These are phyloP conservation scores for Suillus discolor DNA, from an alignment of 768 basidiomycete species.

Conservation along the genomic window DNA sequence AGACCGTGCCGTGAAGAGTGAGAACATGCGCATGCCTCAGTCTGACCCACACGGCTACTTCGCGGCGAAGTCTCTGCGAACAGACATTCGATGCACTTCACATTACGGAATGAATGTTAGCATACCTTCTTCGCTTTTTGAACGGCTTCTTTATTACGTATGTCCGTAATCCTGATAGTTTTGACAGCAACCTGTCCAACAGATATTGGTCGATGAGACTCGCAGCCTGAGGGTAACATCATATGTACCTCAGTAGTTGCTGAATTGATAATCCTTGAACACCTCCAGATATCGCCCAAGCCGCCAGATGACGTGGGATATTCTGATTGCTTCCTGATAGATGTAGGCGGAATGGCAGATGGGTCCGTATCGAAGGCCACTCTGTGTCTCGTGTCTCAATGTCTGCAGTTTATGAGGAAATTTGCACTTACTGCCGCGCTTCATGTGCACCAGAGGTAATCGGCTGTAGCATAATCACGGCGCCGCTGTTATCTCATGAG, in stretches of 20 bases:
- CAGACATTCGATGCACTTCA: background rate
- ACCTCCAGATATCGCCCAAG: constrained; percentile 1
- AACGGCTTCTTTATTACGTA: background rate
- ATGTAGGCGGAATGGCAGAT: background rate
- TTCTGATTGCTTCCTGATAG: background rate
- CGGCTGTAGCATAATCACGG: background rate
- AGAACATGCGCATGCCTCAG: background rate
- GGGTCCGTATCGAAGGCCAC: background rate
- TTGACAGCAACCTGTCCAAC: constrained; percentile 2
- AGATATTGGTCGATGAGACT: background rate
- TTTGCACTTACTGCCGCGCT: background rate
- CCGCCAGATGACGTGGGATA: background rate
- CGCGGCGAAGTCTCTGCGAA: background rate
- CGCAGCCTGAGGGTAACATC: background rate
- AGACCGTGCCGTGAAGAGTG: background rate
- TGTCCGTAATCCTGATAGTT: background rate
- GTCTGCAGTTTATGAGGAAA: background rate
- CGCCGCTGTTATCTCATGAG: background rate
- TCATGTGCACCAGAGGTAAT: background rate
- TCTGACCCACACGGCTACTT: background rate
- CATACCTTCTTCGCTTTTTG: background rate
- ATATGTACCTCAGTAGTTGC: background rate
- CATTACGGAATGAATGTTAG: background rate
- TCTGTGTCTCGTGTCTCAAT: background rate
- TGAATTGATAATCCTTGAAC: background rate